A percentile compares a stretch with the other conserved stretches of the same genome.
Conservation (phyloP, 2,329 filamentous ascomycete species). For the Colletotrichum incanum region DNA sequence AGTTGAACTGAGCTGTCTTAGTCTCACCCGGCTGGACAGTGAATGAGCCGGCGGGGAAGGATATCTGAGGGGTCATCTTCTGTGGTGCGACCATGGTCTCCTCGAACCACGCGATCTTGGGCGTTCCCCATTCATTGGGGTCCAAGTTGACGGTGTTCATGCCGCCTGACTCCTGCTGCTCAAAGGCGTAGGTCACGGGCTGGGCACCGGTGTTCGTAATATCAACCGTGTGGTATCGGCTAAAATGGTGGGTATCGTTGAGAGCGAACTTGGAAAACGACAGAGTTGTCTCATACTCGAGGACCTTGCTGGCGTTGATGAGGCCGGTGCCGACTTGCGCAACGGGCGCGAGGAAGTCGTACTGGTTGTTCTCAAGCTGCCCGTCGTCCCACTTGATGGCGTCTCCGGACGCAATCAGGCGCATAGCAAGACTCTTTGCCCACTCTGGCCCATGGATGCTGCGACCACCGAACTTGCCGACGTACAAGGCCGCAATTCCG, state of each 20-base stretch:
- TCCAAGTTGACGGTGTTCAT: conserved; percentile 32
- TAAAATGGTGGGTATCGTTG: conserved; percentile 61
- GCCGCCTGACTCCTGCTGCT: conserved; percentile 49
- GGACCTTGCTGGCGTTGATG: conserved; percentile 59
- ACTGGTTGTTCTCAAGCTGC: conserved; percentile 29
- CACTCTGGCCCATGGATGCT: conserved; percentile 48
- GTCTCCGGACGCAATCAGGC: conserved; percentile 50
- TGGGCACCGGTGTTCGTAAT: conserved; percentile 57
- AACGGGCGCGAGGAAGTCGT: conserved; percentile 51
- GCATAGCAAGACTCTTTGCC: conserved; percentile 52
- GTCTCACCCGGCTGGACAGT: conserved; percentile 36
- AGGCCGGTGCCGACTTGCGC: conserved; percentile 59
- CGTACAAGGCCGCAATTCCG: conserved; percentile 54
- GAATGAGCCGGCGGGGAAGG: conserved; percentile 15
- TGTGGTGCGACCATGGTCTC: conserved; percentile 20
- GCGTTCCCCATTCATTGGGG: conserved; percentile 35
- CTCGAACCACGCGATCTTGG: conserved; percentile 36
- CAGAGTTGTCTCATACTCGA: conserved; percentile 56
- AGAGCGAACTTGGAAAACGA: conserved; percentile 59
- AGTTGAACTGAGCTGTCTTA: conserved; percentile 32
- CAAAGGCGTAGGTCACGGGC: conserved; percentile 52
- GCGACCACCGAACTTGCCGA: conserved; percentile 58
- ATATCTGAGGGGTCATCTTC: conserved; percentile 27
- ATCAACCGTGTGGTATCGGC: conserved; percentile 44
- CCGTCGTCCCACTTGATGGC: conserved; percentile 50